phyloP scores from a whole-genome alignment of 495 filamentous ascomycete species.

The Lepraria neglecta region DNA sequence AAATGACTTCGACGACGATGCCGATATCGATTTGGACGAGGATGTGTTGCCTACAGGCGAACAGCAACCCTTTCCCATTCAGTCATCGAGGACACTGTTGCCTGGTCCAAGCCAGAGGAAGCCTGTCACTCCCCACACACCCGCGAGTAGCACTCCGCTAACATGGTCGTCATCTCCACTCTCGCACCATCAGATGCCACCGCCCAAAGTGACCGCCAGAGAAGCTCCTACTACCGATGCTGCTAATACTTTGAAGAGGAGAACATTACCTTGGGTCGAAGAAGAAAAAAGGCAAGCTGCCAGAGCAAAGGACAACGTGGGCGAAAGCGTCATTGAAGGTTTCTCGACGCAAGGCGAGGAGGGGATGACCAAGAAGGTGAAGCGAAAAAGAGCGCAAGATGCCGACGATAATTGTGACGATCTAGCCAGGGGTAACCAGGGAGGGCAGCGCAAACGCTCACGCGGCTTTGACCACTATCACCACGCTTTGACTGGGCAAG shows the following conservation, averaged over 20 bases:
- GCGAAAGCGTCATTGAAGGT: background rate
- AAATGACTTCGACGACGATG: slow-evolving; percentile 51
- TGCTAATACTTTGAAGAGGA: slow-evolving; percentile 42
- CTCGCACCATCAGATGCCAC: slow-evolving; percentile 23
- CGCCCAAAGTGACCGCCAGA: slow-evolving; percentile 13
- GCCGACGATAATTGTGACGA: background rate
- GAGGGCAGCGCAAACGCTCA: background rate
- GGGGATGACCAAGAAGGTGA: background rate
- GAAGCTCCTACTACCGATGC: slow-evolving; percentile 34
- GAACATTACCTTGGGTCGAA: slow-evolving; percentile 52
- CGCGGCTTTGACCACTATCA: background rate
- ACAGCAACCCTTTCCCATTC: background rate
- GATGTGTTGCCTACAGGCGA: background rate
- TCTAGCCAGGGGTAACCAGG: background rate
- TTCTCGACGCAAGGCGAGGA: slow-evolving; percentile 1
- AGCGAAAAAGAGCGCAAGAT: background rate
- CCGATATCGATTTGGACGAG: slow-evolving; percentile 41
- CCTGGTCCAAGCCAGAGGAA: slow-evolving; percentile 10
- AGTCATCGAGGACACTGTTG: slow-evolving; percentile 20
- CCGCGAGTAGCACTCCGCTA: slow-evolving; percentile 24
- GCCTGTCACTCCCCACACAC: background rate
- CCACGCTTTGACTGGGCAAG: background rate
- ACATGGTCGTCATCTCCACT: slow-evolving; percentile 35
- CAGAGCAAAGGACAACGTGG: slow-evolving; percentile 8
- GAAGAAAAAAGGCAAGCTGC: slow-evolving; percentile 34